These are phyloP conservation scores for Sporormia fimetaria DNA, from an alignment of 495 filamentous ascomycete genomes.

Conservation along the genomic window DNA sequence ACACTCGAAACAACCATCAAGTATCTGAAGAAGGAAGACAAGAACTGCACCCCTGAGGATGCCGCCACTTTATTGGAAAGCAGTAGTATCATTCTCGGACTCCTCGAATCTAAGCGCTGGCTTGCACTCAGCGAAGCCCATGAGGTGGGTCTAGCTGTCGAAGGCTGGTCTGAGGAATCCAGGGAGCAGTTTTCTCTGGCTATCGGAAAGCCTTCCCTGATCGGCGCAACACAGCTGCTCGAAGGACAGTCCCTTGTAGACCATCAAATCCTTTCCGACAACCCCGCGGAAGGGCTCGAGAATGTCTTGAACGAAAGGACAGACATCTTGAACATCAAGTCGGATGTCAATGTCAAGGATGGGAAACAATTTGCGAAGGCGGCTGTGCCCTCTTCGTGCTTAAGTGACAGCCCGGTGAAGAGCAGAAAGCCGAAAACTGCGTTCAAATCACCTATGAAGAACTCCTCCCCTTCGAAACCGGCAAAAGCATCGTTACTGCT, in stretches of 20 bases:
- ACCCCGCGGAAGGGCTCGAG: constrained; percentile 43
- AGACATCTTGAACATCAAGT: no score
- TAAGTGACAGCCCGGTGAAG: constrained; percentile 12
- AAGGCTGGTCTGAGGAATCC: constrained; percentile 43
- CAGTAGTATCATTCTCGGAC: constrained; percentile 49
- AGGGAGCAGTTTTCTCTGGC: constrained; percentile 56
- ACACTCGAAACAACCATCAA: constrained; percentile 51
- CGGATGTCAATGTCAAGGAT: constrained; percentile 13
- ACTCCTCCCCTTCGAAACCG: no score
- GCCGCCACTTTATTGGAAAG: constrained; percentile 47
- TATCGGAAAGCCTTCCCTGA: constrained; percentile 25
- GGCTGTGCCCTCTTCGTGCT: constrained; percentile 28
- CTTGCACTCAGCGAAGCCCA: constrained; percentile 52
- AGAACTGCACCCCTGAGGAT: constrained; percentile 48
- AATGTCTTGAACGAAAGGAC: constrained; percentile 2
- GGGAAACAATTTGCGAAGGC: constrained; percentile 18
- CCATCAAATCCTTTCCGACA: constrained; percentile 35
- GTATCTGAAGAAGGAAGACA: constrained; percentile 48
- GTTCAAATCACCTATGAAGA: constrained; percentile 6
- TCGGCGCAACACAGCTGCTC: constrained; percentile 47
- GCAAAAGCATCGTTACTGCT: no score
- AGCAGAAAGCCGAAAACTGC: neutral
- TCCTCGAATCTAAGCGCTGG: constrained; percentile 51
- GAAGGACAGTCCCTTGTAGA: constrained; percentile 50
- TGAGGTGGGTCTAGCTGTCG: constrained; percentile 65